Evolutionary conservation across 176 grass and related monocot genomes (phyloP), one percentile per base, ranked within the genome.

Genomic region (Avena sativa): DNA sequence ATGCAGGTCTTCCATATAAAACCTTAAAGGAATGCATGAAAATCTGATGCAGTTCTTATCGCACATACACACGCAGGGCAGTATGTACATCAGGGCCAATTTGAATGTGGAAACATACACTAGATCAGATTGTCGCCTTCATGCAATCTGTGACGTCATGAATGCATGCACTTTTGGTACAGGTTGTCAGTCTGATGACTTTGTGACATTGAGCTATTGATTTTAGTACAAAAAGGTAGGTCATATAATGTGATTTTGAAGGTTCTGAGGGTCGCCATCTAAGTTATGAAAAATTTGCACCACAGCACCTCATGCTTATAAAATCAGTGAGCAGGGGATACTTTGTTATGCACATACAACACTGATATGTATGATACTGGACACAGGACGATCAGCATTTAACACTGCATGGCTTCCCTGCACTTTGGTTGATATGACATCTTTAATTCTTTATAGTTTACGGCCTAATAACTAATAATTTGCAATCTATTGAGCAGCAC

Each of bases 401-500:
- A 82, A 68, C 23, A 69, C 16, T 57, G 5, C 32, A 26, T 84
- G 1, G 2, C 51, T 85, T 43, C 74, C 10, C 61, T 78, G 15
- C 50, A 86, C 64, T 58, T 79, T 16, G 32, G n/a, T 23, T 21
- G 7, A 2, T 69, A 67, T 47, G 15, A 14, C 58, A 34, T 86
- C 48, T 78, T 34, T 34, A 34, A 34, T 34, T 34, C 32, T 34
- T 79, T 8, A 44, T 51, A 65, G 4, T 66, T 65, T 66, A 57
- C 9, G 5, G 32, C 15, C 46, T 75, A 65, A 30, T 84, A 11
- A 61, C 49, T 88, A 61, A 88, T 70, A 67, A 12, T 48, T 80
- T 87, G 34, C 20, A 80, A 81, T 87, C 16, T 90, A 25, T 90
- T 74, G 61, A 86, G 62, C 92, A 98, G 96, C 89, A 91, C 90